Conservation (phyloP, 345 rosid genomes). For the Citrus glauca region DNA sequence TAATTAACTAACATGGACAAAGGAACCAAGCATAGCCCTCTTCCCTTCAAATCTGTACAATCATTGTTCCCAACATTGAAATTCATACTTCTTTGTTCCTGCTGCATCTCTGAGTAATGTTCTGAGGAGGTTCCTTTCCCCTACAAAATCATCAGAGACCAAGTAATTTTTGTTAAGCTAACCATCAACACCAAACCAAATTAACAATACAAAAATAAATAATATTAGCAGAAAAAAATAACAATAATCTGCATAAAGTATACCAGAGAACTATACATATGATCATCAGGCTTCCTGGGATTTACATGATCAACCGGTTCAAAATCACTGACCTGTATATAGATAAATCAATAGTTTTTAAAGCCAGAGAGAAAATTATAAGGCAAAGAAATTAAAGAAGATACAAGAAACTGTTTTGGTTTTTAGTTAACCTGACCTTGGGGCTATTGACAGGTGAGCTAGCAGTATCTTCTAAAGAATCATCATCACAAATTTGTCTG, state of each 20-base stretch:
- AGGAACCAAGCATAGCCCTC: slow-evolving; percentile 78
- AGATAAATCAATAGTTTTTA: background rate
- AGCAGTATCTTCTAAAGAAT: slow-evolving; percentile 90
- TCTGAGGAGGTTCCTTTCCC: slow-evolving; percentile 22
- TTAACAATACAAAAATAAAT: background rate
- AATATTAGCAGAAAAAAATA: background rate
- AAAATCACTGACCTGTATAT: slow-evolving; percentile 46
- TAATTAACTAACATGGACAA: slow-evolving; percentile 66
- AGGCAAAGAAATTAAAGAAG: background rate
- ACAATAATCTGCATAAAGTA: background rate
- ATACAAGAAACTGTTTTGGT: background rate
- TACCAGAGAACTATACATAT: slow-evolving; percentile 39
- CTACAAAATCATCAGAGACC: slow-evolving; percentile 19
- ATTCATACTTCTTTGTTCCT: slow-evolving; percentile 24
- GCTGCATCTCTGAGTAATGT: slow-evolving; percentile 18
- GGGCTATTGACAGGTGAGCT: slow-evolving; percentile 84
- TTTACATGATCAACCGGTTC: slow-evolving; percentile 32
- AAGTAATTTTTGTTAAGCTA: slow-evolving; percentile 7
- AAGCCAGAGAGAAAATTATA: background rate
- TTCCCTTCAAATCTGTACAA: slow-evolving; percentile 51
- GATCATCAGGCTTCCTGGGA: slow-evolving; percentile 38
- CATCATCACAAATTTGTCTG: slow-evolving; percentile 47
- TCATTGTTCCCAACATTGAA: slow-evolving; percentile 22
- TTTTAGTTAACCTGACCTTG: slow-evolving; percentile 36
- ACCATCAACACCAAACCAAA: background rate